Conservation (phyloP, 78 protist species). For the Chrysochromulina tobinii region DNA sequence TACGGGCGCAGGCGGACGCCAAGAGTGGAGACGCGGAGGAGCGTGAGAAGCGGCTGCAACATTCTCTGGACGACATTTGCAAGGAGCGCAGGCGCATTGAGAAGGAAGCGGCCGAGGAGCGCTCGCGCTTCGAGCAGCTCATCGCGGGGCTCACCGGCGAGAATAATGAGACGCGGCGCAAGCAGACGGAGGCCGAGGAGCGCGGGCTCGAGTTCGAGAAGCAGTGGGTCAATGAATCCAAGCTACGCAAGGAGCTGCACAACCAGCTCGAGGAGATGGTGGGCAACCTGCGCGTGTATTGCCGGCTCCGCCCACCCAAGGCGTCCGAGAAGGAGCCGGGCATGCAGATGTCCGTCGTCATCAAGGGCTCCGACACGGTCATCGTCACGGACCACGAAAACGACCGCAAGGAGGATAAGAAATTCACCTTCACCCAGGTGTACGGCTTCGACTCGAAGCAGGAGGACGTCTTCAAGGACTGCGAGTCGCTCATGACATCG, state of each 20-base stretch:
- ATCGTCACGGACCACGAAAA: background rate
- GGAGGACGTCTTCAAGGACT: background rate
- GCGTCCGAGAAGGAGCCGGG: background rate
- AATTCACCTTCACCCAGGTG: background rate
- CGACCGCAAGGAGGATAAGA: background rate
- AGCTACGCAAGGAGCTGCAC: background rate
- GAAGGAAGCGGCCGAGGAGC: no score
- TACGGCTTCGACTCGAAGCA: background rate
- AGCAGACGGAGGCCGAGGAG: background rate
- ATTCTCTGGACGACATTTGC: background rate
- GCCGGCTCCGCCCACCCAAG: background rate
- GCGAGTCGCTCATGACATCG: background rate
- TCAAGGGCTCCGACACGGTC: background rate
- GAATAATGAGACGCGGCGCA: background rate
- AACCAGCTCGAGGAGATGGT: conserved; percentile 17
- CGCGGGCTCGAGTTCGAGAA: background rate
- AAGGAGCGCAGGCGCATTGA: background rate
- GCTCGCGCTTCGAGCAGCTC: background rate
- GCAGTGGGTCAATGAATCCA: background rate
- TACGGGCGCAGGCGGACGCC: background rate
- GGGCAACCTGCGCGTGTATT: conserved; percentile 26
- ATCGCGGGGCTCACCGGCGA: background rate
- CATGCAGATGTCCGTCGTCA: background rate
- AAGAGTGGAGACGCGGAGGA: background rate
- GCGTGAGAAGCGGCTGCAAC: background rate